phyloP scores from a whole-genome alignment of 179 eudicot species.

The Silene vulgaris region DNA sequence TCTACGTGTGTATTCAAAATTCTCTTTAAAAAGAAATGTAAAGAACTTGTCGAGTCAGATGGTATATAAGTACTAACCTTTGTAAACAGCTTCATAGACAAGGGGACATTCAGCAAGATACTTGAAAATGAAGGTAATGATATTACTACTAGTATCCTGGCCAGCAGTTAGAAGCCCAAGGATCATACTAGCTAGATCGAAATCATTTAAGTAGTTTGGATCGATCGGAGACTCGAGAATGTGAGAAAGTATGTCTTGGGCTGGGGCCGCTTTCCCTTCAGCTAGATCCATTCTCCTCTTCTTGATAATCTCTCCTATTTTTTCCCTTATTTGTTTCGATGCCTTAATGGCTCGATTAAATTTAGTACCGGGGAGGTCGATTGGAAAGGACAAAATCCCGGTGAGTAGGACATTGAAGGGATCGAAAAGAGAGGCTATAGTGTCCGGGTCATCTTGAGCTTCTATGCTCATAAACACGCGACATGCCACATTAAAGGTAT shows the following conservation, averaged over 20 bases:
- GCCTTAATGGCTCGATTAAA: slow-evolving; percentile 15
- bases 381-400: slow-evolving; percentile 9
- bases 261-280: slow-evolving; percentile 10
- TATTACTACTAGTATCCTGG: slow-evolving; percentile 18
- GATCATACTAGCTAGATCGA: slow-evolving; percentile 17
- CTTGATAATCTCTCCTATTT: slow-evolving; percentile 12
- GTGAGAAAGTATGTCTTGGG: slow-evolving; percentile 19
- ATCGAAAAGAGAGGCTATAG: slow-evolving; percentile 11
- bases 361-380: slow-evolving; percentile 16
- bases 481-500: slow-evolving; percentile 15
- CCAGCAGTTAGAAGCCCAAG: slow-evolving; percentile 18
- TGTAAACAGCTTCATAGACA: slow-evolving; percentile 15
- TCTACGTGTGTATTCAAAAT: background rate
- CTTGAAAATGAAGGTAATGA: slow-evolving; percentile 19
- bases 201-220: slow-evolving; percentile 17
- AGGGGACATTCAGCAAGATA: slow-evolving; percentile 17
- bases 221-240: slow-evolving; percentile 12
- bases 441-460: slow-evolving; percentile 15
- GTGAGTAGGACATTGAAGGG: slow-evolving; percentile 17
- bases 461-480: slow-evolving; percentile 19
- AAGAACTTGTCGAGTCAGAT: background rate
- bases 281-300: slow-evolving; percentile 9
- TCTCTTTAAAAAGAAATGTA: background rate
- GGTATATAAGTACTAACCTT: background rate
- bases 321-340: background rate